Evolutionary conservation across 192 early-diverging fungal species (phyloP), one percentile per base, ranked within the genome.

Genomic region (Linnemannia exigua): DNA sequence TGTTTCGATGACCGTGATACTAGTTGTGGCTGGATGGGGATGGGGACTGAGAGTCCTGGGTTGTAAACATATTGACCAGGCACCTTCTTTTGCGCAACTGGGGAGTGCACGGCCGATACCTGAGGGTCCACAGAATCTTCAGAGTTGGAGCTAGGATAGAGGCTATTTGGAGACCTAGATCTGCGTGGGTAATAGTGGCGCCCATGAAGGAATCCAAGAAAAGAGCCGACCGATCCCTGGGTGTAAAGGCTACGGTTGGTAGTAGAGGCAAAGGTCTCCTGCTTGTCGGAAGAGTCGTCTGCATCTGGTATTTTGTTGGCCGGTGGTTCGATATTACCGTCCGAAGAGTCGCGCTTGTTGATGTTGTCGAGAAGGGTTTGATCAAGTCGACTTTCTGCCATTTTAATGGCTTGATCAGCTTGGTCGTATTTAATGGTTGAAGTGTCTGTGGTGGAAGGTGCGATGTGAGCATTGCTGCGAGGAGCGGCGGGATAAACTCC

Each of bases 21-120:
- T 35, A 5, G 36, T 6, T 41, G 67, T 38, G 67, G 36, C 28
- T 70, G 77, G 8, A 71, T 79, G 12, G 77, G 77, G 33, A 79
- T 79, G 6, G 77, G 77, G 0, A 46, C 48, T 20, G 76, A 63
- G 31, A 63, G 58, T 31, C 28, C 58, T 14, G 25, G 28, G 28
- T 3, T 31, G 28, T 63, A 31, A 15, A 11, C 8, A 15, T n/a
- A 15, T 15, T 22, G 28, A 15, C 58, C 2, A 25, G 28, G 1
- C 11, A 25, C 0, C 58, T 63, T 63, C 25, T 63, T 63, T 9
- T 54, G 52, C n/a, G 52, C 5, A 54, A n/a, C 2, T 16, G 12
- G 52, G n/a, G 22, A 6, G 22, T 5, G 6, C n/a, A n/a, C n/a
- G 28, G 28, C 12, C 5, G 58, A 63, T 3, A 22, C 31, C 25